Evolutionary conservation across 1,284 basidiomycete genomes (phyloP).

Genomic region (Ceratobasidium sp.): DNA sequence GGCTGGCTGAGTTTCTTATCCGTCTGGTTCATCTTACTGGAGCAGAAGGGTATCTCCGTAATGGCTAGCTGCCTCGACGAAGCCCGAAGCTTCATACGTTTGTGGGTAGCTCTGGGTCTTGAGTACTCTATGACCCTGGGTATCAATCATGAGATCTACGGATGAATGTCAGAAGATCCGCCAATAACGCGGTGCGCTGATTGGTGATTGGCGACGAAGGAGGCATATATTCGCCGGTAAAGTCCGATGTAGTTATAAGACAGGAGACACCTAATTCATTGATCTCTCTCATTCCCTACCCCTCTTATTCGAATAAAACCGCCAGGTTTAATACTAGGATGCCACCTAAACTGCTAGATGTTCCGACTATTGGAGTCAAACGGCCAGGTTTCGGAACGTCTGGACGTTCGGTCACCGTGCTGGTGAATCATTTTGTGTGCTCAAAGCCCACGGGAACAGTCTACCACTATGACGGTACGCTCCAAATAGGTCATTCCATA

Average conservation of each 20-base stretch:
- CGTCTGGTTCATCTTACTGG: too few species aligned
- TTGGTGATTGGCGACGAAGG: neutral
- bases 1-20: too few species aligned
- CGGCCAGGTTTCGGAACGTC: slow-evolving; percentile 66
- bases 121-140: too few species aligned
- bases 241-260: neutral
- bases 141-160: too few species aligned
- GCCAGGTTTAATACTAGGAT: too few species aligned
- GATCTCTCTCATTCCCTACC: neutral
- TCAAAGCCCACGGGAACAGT: slow-evolving; percentile 36
- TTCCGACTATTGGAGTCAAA: slow-evolving; percentile 64
- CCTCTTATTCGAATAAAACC: too few species aligned
- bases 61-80: too few species aligned
- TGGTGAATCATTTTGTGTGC: slow-evolving; percentile 42
- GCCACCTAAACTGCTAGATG: slow-evolving; percentile 30
- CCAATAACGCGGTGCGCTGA: neutral
- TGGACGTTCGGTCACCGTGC: slow-evolving; percentile 61
- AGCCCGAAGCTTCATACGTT: too few species aligned
- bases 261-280: neutral
- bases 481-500: neutral
- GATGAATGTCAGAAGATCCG: neutral
- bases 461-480: slow-evolving; percentile 42
- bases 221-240: neutral
- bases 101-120: too few species aligned
- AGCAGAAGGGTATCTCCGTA: too few species aligned